Percentiles rank a stretch among this genome's conserved stretches.
Conservation (phyloP, 2,329 filamentous ascomycete genomes). For the Nannizziopsis barbatae region DNA sequence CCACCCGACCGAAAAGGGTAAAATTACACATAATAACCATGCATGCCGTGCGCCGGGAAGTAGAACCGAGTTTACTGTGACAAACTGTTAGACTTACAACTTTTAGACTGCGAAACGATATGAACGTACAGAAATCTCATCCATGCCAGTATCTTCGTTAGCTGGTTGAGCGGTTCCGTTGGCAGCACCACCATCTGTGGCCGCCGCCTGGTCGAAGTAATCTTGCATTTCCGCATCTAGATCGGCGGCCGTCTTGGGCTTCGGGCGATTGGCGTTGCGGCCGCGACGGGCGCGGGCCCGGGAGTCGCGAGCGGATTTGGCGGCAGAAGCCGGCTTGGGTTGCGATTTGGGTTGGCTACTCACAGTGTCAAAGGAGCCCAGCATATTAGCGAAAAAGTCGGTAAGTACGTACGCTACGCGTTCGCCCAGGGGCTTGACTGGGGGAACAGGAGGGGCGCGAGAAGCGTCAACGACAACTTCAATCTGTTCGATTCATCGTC, state of each 20-base stretch:
- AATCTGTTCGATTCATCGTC: conserved; percentile 45
- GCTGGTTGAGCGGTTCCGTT: conserved; percentile 40
- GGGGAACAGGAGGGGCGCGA: conserved; percentile 54
- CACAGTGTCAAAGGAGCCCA: neutral
- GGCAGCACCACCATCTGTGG: conserved; percentile 35
- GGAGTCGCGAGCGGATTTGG: conserved; percentile 51
- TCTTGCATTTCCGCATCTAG: conserved; percentile 96
- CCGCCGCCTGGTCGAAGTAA: conserved; percentile 45
- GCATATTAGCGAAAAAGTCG: neutral
- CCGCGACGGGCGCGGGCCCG: conserved; percentile 43
- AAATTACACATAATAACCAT: too few species aligned
- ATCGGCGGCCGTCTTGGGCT: conserved; percentile 83
- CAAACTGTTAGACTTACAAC: neutral
- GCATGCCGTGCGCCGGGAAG: neutral
- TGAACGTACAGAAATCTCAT: conserved; percentile 43
- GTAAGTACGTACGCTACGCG: conserved; percentile 57
- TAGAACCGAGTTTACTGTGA: conserved; percentile 3
- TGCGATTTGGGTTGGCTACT: conserved; percentile 54
- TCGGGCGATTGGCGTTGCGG: conserved; percentile 56
- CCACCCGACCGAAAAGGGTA: too few species aligned
- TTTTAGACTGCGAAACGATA: conserved; percentile 10
- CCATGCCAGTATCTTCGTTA: conserved; percentile 45
- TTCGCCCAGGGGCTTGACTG: conserved; percentile 67
- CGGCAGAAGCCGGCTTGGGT: conserved; percentile 67
- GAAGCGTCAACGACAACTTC: conserved; percentile 79